phyloP scores from a whole-genome alignment of 768 basidiomycete genomes.

The Leccinellum luteum region DNA sequence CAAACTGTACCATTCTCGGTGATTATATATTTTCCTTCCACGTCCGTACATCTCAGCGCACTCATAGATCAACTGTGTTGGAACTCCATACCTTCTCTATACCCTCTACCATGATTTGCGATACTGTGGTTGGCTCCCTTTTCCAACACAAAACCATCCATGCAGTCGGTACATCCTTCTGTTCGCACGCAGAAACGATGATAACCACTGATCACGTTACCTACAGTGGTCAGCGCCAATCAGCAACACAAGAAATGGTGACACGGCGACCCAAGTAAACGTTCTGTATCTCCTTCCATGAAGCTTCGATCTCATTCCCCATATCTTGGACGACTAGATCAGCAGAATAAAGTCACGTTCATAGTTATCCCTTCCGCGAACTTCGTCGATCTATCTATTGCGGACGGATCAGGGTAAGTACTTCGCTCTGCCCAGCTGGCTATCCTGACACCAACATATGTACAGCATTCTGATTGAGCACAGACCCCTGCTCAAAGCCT shows the following conservation, averaged over 20 bases:
- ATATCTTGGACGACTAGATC: constrained; percentile 41
- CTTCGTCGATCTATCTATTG: constrained; percentile 81
- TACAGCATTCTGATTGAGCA: constrained; percentile 88
- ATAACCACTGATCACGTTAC: background rate
- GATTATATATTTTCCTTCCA: constrained; percentile 7
- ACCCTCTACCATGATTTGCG: constrained; percentile 91
- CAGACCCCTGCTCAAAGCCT: constrained; percentile 82
- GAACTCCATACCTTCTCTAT: constrained; percentile 84
- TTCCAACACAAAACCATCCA: constrained; percentile 86
- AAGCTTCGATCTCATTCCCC: background rate
- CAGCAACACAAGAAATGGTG: constrained; percentile 88
- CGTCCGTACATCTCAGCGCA: background rate
- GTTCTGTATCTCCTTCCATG: constrained; percentile 4
- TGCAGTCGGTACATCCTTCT: constrained; percentile 56
- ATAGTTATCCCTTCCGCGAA: constrained; percentile 91
- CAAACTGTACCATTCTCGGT: constrained; percentile 91
- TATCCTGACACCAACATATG: background rate
- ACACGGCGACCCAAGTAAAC: constrained; percentile 89
- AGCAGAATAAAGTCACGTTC: constrained; percentile 89
- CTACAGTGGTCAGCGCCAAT: constrained; percentile 78
- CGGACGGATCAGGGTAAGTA: constrained; percentile 59
- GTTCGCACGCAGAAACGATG: background rate
- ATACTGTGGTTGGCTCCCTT: constrained; percentile 96
- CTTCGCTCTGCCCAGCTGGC: background rate
- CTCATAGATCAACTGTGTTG: constrained; percentile 73